Evolutionary conservation across 495 filamentous ascomycete species (phyloP), one percentile per base, ranked within the genome.

Genomic region (Penicillium nucicola): DNA sequence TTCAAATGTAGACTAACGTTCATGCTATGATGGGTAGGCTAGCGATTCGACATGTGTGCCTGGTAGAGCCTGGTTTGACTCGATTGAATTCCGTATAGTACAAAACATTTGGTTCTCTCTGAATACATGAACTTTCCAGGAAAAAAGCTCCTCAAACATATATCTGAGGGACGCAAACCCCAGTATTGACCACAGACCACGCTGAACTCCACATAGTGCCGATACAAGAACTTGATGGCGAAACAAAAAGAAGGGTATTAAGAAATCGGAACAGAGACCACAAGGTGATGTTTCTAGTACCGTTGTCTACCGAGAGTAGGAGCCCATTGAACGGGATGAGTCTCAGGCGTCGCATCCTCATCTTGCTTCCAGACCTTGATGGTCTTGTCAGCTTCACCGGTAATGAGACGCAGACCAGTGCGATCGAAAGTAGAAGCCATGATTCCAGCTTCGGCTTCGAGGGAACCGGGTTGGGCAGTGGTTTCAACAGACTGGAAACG

Each of bases 301-400:
- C 85, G 87, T 65, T 82, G 77, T 57, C 86, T 66, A 17, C 86
- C 85, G 25, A 97, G 68, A 1, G 82, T 89, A 22, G 93, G 95
- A 58, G 87, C 89, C 93, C 95, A 99, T 22, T 92, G 87, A 37
- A 99, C 70, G 6, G 93, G 93, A 71, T 97, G 89, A 20, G 85
- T 87, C 65, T 97, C 89, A 28, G 87, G 84, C 2, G 95, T 97
- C 17, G 93, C 93, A 18, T 86, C 78, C 13, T 92, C 87, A 67
- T 97, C 93, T 45, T 80, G 84, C 60, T 89, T 93, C 93, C 93
- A 99, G 48, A 99, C 77, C 80, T 99, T 97, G 68, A 99, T 72
- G 0, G 91, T 96, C 78, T 99, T 99, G 67, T 99, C 95, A 12
- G 90, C 88, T 70, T 97, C 95, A 28, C 95, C 95, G 13, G 86